Conservation (phyloP, 2,329 filamentous ascomycete species). For the Epicoccum nigrum region DNA sequence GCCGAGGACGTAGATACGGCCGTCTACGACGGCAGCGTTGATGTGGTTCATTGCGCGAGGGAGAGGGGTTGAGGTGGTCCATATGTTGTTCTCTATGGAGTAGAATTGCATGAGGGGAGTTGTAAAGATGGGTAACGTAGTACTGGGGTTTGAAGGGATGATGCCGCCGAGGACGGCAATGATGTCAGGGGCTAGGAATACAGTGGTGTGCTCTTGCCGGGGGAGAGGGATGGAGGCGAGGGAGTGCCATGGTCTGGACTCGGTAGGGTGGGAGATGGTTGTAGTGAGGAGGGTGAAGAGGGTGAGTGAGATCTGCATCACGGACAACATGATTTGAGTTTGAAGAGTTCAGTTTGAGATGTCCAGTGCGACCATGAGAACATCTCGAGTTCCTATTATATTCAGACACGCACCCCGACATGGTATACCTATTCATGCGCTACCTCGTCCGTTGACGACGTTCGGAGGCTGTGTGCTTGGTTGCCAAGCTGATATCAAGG, state of each 20-base stretch:
- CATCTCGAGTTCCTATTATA: not conserved
- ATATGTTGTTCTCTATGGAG: slow-evolving; percentile 24
- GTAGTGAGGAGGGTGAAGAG: not conserved
- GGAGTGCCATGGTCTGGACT: slow-evolving; percentile 15
- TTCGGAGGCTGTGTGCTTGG: not conserved
- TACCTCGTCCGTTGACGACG: not conserved
- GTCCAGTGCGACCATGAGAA: no score
- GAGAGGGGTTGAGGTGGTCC: slow-evolving; percentile 22
- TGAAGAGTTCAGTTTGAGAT: not conserved
- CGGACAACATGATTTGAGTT: not conserved
- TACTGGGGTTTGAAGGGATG: slow-evolving; percentile 12
- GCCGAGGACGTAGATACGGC: slow-evolving; percentile 34
- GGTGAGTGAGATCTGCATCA: not conserved
- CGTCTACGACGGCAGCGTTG: slow-evolving; percentile 29
- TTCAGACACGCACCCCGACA: not conserved
- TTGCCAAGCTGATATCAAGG: not conserved
- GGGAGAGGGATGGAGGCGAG: slow-evolving; percentile 26
- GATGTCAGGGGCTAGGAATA: slow-evolving; percentile 27
- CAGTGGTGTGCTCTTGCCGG: slow-evolving; percentile 35
- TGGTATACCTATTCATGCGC: not conserved
- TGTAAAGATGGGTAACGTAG: slow-evolving; percentile 15
- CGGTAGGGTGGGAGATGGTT: not conserved
- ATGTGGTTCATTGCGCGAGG: slow-evolving; percentile 33
- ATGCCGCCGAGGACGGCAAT: slow-evolving; percentile 34
- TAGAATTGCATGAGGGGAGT: slow-evolving; percentile 31